phyloP scores from a whole-genome alignment of 306 rosid species.

The Crotalaria pallida region DNA sequence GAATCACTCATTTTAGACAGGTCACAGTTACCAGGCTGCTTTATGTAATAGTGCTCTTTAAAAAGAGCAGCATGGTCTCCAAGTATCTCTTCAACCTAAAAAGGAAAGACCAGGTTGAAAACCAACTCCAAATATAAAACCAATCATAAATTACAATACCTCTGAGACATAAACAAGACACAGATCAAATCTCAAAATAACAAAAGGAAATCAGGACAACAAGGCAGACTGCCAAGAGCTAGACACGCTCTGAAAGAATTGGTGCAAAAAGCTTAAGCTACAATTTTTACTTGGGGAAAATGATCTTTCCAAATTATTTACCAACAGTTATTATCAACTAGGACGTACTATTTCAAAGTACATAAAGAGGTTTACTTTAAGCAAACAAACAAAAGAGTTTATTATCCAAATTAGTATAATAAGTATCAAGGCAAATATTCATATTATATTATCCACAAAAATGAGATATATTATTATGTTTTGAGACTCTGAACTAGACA shows the following conservation, averaged over 20 bases:
- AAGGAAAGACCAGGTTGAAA: slow-evolving; percentile 15
- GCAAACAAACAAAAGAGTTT: neutral
- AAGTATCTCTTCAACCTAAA: slow-evolving; percentile 72
- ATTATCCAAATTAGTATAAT: neutral
- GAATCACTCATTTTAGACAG: slow-evolving; percentile 90
- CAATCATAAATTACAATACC: neutral
- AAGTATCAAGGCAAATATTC: neutral
- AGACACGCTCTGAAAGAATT: neutral
- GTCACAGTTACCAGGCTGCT: slow-evolving; percentile 73
- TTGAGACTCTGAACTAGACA: neutral
- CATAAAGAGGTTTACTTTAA: neutral
- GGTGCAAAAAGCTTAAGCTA: neutral
- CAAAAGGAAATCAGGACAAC: neutral
- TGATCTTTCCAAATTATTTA: neutral
- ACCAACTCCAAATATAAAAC: neutral
- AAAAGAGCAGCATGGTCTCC: slow-evolving; percentile 82
- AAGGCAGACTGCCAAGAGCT: neutral
- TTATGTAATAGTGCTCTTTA: slow-evolving; percentile 69
- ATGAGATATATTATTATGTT: neutral
- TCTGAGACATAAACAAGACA: neutral
- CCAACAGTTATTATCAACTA: neutral
- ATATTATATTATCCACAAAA: neutral
- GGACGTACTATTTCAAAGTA: neutral
- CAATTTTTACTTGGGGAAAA: neutral
- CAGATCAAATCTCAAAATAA: neutral